Evolutionary conservation across 805 yeast genomes (phyloP).

Genomic region (Hanseniaspora nectarophila): DNA sequence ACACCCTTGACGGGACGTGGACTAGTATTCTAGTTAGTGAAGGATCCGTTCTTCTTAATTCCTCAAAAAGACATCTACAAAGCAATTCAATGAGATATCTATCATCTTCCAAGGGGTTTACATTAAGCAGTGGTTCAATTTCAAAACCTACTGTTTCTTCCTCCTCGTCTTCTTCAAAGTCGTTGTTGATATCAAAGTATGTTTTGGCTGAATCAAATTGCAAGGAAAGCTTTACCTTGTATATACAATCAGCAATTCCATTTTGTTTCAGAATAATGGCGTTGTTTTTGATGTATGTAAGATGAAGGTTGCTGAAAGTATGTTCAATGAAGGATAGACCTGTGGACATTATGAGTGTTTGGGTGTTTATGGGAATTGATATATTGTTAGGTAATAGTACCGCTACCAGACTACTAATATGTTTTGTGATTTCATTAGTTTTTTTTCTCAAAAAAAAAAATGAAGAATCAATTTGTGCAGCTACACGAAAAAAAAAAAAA

Average conservation of each 20-base stretch:
- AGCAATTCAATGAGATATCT: not conserved
- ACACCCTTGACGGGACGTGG: constrained; percentile 22
- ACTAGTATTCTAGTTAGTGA: not conserved
- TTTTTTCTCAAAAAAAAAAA: too few relatives aligned
- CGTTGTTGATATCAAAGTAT: not conserved
- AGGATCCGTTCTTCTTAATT: not conserved
- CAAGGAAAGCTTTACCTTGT: not conserved
- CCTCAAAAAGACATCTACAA: constrained; percentile 7
- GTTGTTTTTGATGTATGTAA: constrained; percentile 4
- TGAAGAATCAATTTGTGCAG: too few relatives aligned
- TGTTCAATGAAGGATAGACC: not conserved
- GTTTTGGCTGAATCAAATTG: constrained; percentile 3
- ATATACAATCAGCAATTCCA: constrained; percentile 2
- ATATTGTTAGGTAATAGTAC: too few relatives aligned
- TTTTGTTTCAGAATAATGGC: not conserved
- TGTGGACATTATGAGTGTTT: not conserved
- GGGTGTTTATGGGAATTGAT: too few relatives aligned
- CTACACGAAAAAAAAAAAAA: too few relatives aligned
- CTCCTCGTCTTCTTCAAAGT: constrained; percentile 17
- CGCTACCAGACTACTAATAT: too few relatives aligned
- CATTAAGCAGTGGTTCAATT: constrained; percentile 23
- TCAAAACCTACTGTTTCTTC: constrained; percentile 31
- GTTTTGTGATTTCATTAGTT: too few relatives aligned
- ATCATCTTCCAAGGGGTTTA: not conserved
- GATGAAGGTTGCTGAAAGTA: not conserved